phyloP scores from a whole-genome alignment of 148 eudicot species.

The Salicornia ramosissima region DNA sequence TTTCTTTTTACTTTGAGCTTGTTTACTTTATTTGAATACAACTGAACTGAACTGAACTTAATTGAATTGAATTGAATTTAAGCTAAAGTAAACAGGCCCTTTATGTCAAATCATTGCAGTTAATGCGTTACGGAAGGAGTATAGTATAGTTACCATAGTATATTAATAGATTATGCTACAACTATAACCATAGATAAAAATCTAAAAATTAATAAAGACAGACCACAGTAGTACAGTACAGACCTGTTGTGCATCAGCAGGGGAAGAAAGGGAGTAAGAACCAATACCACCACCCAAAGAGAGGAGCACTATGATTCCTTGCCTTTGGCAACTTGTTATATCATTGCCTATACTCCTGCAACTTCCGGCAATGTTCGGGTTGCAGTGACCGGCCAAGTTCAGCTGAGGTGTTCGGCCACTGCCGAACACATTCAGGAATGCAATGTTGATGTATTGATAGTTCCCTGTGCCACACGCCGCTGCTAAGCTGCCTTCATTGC shows the following conservation, averaged over 20 bases:
- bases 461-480: conserved; percentile 53
- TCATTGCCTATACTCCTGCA: conserved; percentile 25
- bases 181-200: too few relatives aligned
- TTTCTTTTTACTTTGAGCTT: too few relatives aligned
- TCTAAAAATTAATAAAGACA: too few relatives aligned
- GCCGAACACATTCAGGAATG: conserved; percentile 53
- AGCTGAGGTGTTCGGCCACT: conserved; percentile 48
- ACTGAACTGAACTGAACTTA: too few relatives aligned
- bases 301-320: conserved; percentile 26
- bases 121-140: too few relatives aligned
- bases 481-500: conserved; percentile 43
- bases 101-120: too few relatives aligned
- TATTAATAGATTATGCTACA: too few relatives aligned
- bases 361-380: conserved; percentile 29
- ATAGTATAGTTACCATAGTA: too few relatives aligned
- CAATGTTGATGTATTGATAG: conserved; percentile 46
- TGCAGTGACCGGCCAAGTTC: conserved; percentile 78
- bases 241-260: conserved; percentile 29
- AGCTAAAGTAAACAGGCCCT: too few relatives aligned
- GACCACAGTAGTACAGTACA: too few relatives aligned
- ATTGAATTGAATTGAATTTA: too few relatives aligned
- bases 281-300: conserved; percentile 32
- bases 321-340: conserved; percentile 23
- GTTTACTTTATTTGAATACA: too few relatives aligned
- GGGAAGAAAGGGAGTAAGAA: conserved; percentile 24